Evolutionary conservation across 164 flowering plant species (phyloP), one percentile per base, ranked within the genome.

Genomic region (Umbellularia californica): DNA sequence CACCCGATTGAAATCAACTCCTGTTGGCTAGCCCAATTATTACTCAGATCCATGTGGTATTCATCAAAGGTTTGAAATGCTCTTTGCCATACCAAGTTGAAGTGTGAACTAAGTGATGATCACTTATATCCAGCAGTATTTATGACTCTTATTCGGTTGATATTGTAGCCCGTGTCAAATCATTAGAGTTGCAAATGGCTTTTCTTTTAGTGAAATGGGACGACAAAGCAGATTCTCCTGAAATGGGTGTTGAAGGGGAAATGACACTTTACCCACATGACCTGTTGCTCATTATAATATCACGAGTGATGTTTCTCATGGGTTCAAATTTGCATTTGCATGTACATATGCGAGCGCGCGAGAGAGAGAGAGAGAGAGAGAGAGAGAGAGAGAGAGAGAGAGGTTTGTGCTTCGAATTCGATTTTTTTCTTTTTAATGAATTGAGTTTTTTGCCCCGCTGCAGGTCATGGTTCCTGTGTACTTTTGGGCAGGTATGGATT

Each of bases 381-480:
- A 55, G 58, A 2, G 13, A 13, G 19, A 13, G 58, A 11, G 4
- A 2, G 2, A 0, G 15, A 55, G 20, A 55, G 60, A 55, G 47
- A 3, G 60, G 2, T 19, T 55, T 55, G 60, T 13, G 60, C 20
- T 20, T 55, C 7, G 13, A 55, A 5, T 17, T 28, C n/a, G n/a
- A n/a, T n/a, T n/a, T n/a, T n/a, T n/a, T 30, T 30, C 3, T 30
- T 30, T 30, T 30, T 55, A 55, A n/a, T 68, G 70, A 47, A 35
- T 68, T 52, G 28, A n/a, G 7, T 70, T 41, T 19, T 51, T 50
- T 22, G 15, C 24, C 27, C 13, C 9, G 3, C 51, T 68, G 81
- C 92, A 93, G 98, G 94, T 82, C 94, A 90, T 80, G 92, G 88
- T 66, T 81, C 92, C 27, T 93, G 98, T 79, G 62, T 77, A 71